phyloP scores from a whole-genome alignment of 176 grass and related monocot species.

The Pharus latifolius region DNA sequence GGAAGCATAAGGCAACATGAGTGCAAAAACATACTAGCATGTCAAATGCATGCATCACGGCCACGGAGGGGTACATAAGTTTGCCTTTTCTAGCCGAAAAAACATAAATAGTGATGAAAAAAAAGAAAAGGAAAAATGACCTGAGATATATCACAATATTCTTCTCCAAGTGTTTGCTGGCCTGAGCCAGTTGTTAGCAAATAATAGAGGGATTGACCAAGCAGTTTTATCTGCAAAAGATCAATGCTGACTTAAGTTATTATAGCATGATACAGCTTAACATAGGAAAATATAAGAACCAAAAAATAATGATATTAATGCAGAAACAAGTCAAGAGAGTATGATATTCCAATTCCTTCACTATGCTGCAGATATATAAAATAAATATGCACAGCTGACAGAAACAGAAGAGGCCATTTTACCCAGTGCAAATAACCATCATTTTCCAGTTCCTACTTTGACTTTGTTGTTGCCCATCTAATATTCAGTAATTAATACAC shows the following conservation, averaged over 20 bases:
- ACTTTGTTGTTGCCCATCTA: no score
- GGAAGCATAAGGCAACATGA: neutral
- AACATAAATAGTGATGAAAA: neutral
- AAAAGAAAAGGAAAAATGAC: constrained; percentile 24
- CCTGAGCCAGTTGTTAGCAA: constrained; percentile 92
- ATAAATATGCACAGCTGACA: neutral
- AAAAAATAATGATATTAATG: neutral
- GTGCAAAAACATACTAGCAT: neutral
- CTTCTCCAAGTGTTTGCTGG: constrained; percentile 93
- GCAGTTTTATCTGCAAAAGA: constrained; percentile 75
- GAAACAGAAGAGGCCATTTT: neutral
- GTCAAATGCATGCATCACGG: constrained; percentile 2
- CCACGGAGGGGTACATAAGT: neutral
- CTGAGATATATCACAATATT: constrained; percentile 98
- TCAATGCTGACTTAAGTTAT: constrained; percentile 11
- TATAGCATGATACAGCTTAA: neutral
- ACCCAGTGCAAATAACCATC: neutral
- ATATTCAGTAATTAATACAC: no score
- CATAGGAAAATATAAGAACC: neutral
- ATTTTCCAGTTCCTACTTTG: no score
- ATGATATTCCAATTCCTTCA: neutral
- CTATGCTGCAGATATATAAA: neutral
- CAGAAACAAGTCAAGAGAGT: neutral
- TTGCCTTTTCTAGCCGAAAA: neutral
- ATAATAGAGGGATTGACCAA: constrained; percentile 92